phyloP scores from a whole-genome alignment of 768 basidiomycete genomes.

The Neoboletus brunneissimus region DNA sequence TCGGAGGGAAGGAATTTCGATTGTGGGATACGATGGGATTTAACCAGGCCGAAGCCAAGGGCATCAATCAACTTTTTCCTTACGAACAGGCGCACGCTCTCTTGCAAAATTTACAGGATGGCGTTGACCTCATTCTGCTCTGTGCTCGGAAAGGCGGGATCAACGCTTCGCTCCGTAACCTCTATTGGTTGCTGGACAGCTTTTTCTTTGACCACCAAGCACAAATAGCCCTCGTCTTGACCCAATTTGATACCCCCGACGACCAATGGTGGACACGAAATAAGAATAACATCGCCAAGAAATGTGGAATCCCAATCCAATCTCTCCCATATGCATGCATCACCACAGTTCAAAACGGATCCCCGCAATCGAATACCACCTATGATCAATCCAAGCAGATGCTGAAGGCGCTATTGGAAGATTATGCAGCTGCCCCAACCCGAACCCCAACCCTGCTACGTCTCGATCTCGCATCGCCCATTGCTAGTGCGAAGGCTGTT shows the following conservation, averaged over 20 bases:
- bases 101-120: conserved; percentile 31
- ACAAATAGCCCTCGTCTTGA: conserved; percentile 38
- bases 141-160: conserved; percentile 39
- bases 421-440: conserved; percentile 6
- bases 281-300: conserved; percentile 16
- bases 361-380: background rate
- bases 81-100: conserved; percentile 34
- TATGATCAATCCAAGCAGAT: conserved; percentile 15
- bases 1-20: conserved; percentile 22
- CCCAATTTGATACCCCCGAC: conserved; percentile 35
- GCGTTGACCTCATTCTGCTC: conserved; percentile 41
- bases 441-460: conserved; percentile 11
- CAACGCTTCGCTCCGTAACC: conserved; percentile 33
- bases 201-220: conserved; percentile 38
- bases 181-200: conserved; percentile 38
- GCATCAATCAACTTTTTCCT: conserved; percentile 15
- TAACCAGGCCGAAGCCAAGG: conserved; percentile 21
- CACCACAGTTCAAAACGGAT: conserved; percentile 13
- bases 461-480: conserved; percentile 18
- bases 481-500: background rate
- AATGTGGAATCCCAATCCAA: conserved; percentile 11
- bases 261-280: conserved; percentile 41
- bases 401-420: conserved; percentile 9
- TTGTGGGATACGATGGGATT: conserved; percentile 37
- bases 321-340: conserved; percentile 16